phyloP scores from a whole-genome alignment of 306 rosid genomes.

The Vigna nakashimae region DNA sequence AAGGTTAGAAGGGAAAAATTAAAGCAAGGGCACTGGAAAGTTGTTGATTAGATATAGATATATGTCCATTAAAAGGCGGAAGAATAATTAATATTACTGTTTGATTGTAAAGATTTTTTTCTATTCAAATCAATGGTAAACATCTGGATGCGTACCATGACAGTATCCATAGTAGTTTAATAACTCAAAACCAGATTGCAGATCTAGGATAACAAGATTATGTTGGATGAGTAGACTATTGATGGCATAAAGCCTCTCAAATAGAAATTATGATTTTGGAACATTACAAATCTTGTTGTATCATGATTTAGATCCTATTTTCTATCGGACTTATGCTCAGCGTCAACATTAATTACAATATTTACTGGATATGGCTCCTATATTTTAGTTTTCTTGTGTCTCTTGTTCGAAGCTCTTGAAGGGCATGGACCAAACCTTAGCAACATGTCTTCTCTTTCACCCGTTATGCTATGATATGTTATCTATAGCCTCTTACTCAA shows the following conservation, averaged over 20 bases:
- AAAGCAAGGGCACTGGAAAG: background rate
- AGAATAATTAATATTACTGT: background rate
- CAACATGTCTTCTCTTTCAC: background rate
- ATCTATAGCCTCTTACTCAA: conserved; percentile 27
- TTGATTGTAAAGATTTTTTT: conserved; percentile 2
- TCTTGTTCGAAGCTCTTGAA: background rate
- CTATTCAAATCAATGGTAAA: background rate
- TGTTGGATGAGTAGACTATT: conserved; percentile 1
- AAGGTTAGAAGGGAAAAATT: background rate
- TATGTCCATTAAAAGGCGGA: background rate
- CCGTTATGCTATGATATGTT: conserved; percentile 11
- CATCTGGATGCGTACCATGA: background rate
- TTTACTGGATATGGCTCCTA: background rate
- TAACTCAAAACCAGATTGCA: background rate
- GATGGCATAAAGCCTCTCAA: background rate
- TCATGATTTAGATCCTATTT: conserved; percentile 11
- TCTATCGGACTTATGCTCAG: conserved; percentile 1
- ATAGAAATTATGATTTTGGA: conserved; percentile 15
- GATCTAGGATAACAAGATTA: background rate
- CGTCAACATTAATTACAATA: background rate
- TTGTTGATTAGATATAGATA: background rate
- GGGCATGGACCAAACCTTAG: background rate
- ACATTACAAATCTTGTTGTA: conserved; percentile 10
- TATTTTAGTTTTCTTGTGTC: conserved; percentile 11
- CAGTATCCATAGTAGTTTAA: background rate